phyloP scores from a whole-genome alignment of 768 basidiomycete species.

The Kwoniella pini region DNA sequence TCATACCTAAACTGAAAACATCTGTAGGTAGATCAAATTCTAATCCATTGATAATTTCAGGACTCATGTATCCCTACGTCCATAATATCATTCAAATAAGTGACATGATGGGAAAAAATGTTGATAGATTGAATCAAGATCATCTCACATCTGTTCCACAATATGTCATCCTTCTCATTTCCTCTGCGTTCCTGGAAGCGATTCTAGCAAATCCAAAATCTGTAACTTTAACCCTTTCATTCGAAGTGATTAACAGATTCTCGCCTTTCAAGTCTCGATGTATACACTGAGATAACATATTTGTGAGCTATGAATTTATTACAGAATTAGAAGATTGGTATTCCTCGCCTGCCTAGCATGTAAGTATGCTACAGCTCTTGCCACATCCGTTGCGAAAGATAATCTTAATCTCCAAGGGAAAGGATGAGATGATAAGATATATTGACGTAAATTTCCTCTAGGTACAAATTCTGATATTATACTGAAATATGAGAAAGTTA shows the following conservation, averaged over 20 bases:
- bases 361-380: conserved; percentile 93
- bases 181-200: conserved; percentile 86
- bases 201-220: conserved; percentile 98
- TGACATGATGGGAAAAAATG: not conserved
- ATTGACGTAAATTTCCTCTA: conserved; percentile 74
- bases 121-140: too few species aligned
- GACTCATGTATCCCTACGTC: conserved; percentile 87
- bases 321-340: not conserved
- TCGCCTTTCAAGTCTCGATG: conserved; percentile 89
- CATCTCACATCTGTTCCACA: conserved; percentile 57
- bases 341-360: conserved; percentile 72
- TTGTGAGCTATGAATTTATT: not conserved
- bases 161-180: conserved; percentile 59
- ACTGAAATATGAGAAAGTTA: conserved; percentile 61
- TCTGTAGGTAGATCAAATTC: conserved; percentile 94
- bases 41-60: conserved; percentile 86
- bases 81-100: not conserved
- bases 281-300: conserved; percentile 53
- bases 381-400: conserved; percentile 91
- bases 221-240: conserved; percentile 94
- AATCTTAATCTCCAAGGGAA: conserved; percentile 93
- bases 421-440: conserved; percentile 73
- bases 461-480: conserved; percentile 90
- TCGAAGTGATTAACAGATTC: conserved; percentile 91
- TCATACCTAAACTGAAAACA: conserved; percentile 76